phyloP scores from a whole-genome alignment of 2,329 filamentous ascomycete genomes.

The Venturia asperata region DNA sequence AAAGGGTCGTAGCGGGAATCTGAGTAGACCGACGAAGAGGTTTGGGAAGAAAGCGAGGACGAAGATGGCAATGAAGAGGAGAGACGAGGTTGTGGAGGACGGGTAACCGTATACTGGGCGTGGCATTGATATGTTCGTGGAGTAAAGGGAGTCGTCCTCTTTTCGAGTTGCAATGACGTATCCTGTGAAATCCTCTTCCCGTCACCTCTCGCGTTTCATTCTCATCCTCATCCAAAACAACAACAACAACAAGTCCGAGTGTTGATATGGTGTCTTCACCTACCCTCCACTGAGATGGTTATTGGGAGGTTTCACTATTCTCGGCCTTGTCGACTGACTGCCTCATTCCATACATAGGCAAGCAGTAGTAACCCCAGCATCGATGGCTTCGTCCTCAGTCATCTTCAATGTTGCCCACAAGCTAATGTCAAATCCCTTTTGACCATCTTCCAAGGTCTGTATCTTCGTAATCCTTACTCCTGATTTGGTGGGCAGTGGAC shows the following conservation, averaged over 20 bases:
- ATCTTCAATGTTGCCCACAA: too few species aligned
- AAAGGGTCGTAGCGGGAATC: conserved; percentile 32
- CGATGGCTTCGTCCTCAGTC: too few species aligned
- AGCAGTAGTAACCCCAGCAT: too few species aligned
- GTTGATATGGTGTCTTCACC: too few species aligned
- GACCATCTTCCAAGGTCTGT: neutral
- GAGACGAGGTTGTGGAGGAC: conserved; percentile 28
- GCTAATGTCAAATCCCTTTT: neutral
- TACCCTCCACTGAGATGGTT: too few species aligned
- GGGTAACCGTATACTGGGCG: conserved; percentile 15
- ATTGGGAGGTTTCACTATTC: too few species aligned
- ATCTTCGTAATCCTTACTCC: neutral
- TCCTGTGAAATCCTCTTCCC: neutral
- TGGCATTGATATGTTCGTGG: conserved; percentile 19
- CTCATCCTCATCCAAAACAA: too few species aligned
- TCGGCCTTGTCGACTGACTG: too few species aligned
- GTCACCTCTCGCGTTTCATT: neutral
- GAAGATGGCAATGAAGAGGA: conserved; percentile 44
- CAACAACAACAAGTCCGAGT: too few species aligned
- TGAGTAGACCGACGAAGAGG: conserved; percentile 36
- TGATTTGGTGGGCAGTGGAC: neutral
- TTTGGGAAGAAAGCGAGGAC: conserved; percentile 45
- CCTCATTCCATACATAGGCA: too few species aligned
- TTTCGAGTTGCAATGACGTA: neutral
- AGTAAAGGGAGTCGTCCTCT: neutral